Evolutionary conservation across 2,329 filamentous ascomycete genomes (phyloP), one percentile per base, ranked within the genome.

Genomic region (Pseudocercospora musae): DNA sequence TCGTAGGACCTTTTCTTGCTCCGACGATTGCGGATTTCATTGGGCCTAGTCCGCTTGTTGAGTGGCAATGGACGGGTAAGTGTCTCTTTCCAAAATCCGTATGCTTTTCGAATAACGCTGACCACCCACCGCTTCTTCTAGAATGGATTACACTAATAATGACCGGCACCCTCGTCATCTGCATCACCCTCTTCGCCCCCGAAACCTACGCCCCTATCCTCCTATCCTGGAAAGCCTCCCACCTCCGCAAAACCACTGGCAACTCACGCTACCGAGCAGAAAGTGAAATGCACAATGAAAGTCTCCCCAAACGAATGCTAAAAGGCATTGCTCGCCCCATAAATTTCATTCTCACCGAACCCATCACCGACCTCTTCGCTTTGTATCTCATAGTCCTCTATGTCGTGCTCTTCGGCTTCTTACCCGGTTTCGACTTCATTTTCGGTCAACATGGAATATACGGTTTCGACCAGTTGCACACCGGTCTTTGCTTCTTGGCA

Each of bases 381-480:
- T 52, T 84, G 0, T 85, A 85, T 60, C 75, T 85, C 29, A 77
- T 79, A 0, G 74, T 84, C 0, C 62, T 68, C 9, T 85, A 85
- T 63, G 80, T 83, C 20, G 76, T 85, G 0, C 72, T 85, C 0
- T 85, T 85, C 69, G 81, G 81, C 0, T 83, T 85, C 57, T 76
- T 85, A 2, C 78, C 80, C 1, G 82, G 83, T 1, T 84, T 81
- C 70, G 76, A 78, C 0, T 79, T 77, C 50, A 80, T 86, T 48
- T 85, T 83, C 60, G 74, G 49, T n/a, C n/a, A 55, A 15, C 23
- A 61, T 33, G 55, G 40, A 23, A 53, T 53, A 37, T 62, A 62
- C 8, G 37, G 49, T 11, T 52, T 62, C 48, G n/a, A 27, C 3
- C 55, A 62, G 15, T 42, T 18, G 0, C 21, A 37, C 18, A 49